phyloP scores from a whole-genome alignment of 495 filamentous ascomycete genomes.

The Trichoderma erinaceum region DNA sequence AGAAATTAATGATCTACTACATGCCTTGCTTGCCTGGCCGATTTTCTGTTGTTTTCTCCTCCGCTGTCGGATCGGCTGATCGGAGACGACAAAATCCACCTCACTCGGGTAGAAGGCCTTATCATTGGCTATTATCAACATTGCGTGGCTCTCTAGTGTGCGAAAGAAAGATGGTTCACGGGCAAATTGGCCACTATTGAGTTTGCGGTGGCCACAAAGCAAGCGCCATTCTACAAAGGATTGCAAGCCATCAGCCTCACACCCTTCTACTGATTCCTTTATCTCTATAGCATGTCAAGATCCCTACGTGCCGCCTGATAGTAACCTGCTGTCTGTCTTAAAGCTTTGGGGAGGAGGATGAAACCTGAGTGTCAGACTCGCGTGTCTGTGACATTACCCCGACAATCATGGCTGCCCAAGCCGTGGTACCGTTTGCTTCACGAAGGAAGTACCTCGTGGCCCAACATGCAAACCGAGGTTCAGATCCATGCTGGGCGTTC shows the following conservation, averaged over 20 bases:
- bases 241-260: background rate
- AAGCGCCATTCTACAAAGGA: background rate
- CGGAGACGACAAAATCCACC: background rate
- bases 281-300: background rate
- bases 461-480: background rate
- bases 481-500: background rate
- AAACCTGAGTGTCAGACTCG: background rate
- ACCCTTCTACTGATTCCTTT: background rate
- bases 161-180: background rate
- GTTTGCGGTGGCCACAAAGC: background rate
- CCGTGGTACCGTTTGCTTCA: background rate
- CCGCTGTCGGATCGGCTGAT: background rate
- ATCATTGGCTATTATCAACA: background rate
- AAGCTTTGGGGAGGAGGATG: background rate
- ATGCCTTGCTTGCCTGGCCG: background rate
- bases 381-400: slow-evolving; percentile 4
- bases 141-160: background rate
- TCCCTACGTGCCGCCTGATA: background rate
- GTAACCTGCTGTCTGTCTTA: background rate
- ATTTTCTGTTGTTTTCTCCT: background rate
- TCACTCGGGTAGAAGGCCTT: background rate
- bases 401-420: background rate
- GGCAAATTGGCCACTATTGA: background rate
- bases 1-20: background rate
- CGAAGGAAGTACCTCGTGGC: background rate